Base-by-base conservation (phyloP, 371 early-diverging fungal species). In the Zopfochytrium polystomum region DNA sequence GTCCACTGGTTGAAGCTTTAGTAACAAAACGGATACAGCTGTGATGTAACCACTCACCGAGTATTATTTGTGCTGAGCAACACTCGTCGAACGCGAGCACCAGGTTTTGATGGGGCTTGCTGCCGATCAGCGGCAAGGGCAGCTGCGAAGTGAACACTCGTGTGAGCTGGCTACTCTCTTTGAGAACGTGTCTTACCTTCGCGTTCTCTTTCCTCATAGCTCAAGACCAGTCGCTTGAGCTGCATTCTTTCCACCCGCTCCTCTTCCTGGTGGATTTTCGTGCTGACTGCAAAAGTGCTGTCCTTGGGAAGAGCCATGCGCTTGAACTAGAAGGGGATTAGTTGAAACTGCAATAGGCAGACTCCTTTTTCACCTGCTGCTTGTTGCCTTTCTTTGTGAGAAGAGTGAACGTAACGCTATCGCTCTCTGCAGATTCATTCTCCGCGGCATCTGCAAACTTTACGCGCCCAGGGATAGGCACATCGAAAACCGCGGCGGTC, bases 341-440 rank as follows among this genome's bases (percentile, higher is more conserved):
- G 44, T n/a, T n/a, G n/a, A n/a, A n/a, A n/a, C n/a, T n/a, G n/a
- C n/a, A n/a, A n/a, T n/a, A n/a, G n/a, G n/a, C 15, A 44, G 35
- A 27, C 1, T 20, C 51, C 31, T 11, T 29, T 31, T 33, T 9
- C 63, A 86, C 86, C 74, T 90, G 90, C 58, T 92, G 93, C 71
- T 90, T 90, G 73, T 91, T 93, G 54, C 93, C 93, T 71, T 88
- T 89, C 73, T 92, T 93, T 26, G 92, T 91, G 58, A 96, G 75
- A 29, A 95, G 71, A 0, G 92, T 88, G 68, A 95, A 95, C 11
- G 88, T 80, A 63, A 95, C 91, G 26, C 82, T 81, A 43, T 82
- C 81, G 38, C 64, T 61, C 33, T 60, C 52, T 11, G 30, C 29
- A 15, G 20, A 23, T 27, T 35, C 45, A 4, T 56, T 53, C 3